Percentiles rank a stretch among this genome's conserved stretches.
Conservation (phyloP, 768 basidiomycete genomes). For the Lactifluus hygrophoroides region DNA sequence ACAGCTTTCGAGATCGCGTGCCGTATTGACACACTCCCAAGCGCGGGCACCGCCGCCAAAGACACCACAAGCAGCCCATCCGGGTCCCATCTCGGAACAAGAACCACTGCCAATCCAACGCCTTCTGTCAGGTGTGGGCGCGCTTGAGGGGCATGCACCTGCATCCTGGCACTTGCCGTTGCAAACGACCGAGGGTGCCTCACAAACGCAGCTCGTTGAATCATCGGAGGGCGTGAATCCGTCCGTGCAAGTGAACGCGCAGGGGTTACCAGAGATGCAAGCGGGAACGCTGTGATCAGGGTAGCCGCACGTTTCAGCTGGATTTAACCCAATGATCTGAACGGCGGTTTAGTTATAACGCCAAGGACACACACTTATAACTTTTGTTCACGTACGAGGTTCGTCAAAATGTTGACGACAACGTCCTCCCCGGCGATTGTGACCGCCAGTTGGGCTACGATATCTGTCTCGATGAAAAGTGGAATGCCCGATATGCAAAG, state of each 20-base stretch:
- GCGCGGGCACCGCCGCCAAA: conserved; percentile 31
- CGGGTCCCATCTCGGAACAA: conserved; percentile 19
- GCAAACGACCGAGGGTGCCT: conserved; percentile 35
- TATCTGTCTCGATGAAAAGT: conserved; percentile 29
- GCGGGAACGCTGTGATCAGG: conserved; percentile 31
- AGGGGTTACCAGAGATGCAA: conserved; percentile 33
- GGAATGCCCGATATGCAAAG: conserved; percentile 36
- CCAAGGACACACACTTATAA: too few relatives aligned
- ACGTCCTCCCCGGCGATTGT: conserved; percentile 26
- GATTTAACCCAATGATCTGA: too few relatives aligned
- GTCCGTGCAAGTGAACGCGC: conserved; percentile 39
- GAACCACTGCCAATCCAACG: conserved; percentile 29
- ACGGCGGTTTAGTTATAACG: too few relatives aligned
- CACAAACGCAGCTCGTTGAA: conserved; percentile 37
- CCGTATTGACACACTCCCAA: conserved; percentile 44
- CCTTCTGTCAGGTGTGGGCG: conserved; percentile 16
- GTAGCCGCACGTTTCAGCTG: too few relatives aligned
- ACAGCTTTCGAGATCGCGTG: conserved; percentile 46
- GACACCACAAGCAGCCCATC: conserved; percentile 37
- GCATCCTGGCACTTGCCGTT: conserved; percentile 36
- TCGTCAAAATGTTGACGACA: conserved; percentile 28
- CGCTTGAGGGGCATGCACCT: conserved; percentile 25
- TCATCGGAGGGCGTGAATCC: conserved; percentile 29
- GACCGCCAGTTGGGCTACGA: conserved; percentile 27
- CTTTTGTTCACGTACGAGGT: conserved; percentile 27